Conservation (phyloP, 1,284 basidiomycete species). For the Ustilago vetiveriae region DNA sequence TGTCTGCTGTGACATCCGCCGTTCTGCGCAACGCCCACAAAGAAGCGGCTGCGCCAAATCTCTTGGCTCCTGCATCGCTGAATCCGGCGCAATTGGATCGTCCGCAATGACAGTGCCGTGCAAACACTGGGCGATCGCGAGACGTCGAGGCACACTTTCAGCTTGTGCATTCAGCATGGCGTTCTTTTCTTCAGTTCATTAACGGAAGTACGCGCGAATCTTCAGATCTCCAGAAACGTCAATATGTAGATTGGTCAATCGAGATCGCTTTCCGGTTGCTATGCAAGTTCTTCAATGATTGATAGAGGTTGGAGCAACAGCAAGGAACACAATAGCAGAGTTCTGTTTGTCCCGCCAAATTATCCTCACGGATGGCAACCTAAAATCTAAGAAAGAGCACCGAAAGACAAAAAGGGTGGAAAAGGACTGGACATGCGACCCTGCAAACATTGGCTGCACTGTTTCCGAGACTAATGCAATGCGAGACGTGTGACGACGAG, state of each 20-base stretch:
- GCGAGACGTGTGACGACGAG: no score
- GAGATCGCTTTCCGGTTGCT: constrained; percentile 26
- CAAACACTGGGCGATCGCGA: not conserved
- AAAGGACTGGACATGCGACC: not conserved
- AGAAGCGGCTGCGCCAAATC: constrained; percentile 1
- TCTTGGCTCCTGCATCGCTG: not conserved
- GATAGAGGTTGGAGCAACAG: not conserved
- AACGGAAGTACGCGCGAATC: constrained; percentile 21
- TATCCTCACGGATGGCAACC: not conserved
- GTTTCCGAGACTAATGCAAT: no score
- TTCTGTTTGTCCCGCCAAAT: constrained; percentile 28
- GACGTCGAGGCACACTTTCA: constrained; percentile 1
- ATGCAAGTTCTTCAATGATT: constrained; percentile 4
- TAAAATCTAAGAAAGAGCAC: not conserved
- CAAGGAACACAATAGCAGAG: not conserved
- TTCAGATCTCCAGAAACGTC: constrained; percentile 6
- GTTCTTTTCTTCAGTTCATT: constrained; percentile 21
- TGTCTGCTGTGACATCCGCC: not conserved
- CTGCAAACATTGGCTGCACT: no score
- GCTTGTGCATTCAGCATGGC: no score
- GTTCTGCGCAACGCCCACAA: no score
- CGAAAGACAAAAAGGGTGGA: no score
- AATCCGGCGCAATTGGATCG: not conserved
- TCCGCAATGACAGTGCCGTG: not conserved
- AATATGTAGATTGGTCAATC: constrained; percentile 2